Base-by-base conservation (phyloP, 768 basidiomycete species). In the Chiua virens region DNA sequence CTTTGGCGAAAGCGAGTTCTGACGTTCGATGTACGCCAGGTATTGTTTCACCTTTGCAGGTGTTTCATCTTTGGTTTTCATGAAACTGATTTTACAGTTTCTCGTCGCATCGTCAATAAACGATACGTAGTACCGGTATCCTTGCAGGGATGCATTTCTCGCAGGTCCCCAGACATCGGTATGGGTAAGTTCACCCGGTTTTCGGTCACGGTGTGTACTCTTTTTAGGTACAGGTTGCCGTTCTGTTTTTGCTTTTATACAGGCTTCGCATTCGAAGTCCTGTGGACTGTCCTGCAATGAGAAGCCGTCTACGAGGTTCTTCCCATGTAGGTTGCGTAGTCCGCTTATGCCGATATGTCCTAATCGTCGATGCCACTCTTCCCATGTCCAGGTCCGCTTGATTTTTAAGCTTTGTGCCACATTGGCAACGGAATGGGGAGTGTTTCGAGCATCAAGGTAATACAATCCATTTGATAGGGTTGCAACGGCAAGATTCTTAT, bases 81-180 rank as follows among this genome's bases (percentile, higher is more conserved):
- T 47, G 6, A 35, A 48, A 17, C n/a, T 23, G 7, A 35, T 25
- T 4, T 15, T 40, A 11, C 20, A 3, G 6, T 35, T 28, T 3
- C 42, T 15, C 5, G 42, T 42, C 7, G 28, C 28, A 30, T 30
- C 8, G 11, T 30, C 28, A 10, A 11, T 30, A 11, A 30, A n/a
- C n/a, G n/a, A n/a, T n/a, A n/a, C n/a, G n/a, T n/a, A n/a, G n/a
- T n/a, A n/a, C n/a, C n/a, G n/a, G 10, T 25, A 25, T 4, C 25
- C 25, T 4, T 25, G 4, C 8, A 30, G 47, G 48, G 4, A 53
- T 30, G 25, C 20, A 43, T 14, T 53, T 0, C 15, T 4, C 1
- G 20, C 32, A 8, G 35, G 47, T 34, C 45, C 54, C 47, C 53
- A 58, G 0, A 58, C 21, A 17, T 58, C 47, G 1, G 41, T 47